phyloP scores from a whole-genome alignment of 139 green algal genomes.

The Chlorella sp. region DNA sequence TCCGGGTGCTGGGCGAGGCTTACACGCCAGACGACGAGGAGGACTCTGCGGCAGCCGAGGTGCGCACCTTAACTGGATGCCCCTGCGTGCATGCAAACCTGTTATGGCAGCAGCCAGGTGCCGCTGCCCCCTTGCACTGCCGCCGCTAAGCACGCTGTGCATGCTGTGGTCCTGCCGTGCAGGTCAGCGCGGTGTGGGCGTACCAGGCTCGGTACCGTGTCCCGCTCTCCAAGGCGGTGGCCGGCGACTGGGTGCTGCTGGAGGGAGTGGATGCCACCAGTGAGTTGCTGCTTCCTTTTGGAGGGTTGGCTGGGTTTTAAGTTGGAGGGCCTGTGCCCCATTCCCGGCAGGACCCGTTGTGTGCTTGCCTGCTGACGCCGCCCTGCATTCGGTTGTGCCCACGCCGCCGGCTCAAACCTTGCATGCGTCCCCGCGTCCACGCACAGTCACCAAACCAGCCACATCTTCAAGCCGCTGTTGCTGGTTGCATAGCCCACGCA shows the following conservation, averaged over 20 bases:
- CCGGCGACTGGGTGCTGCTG: constrained; percentile 79
- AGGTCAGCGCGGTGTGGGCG: constrained; percentile 70
- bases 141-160: too few relatives aligned
- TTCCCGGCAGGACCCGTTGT: too few relatives aligned
- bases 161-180: background rate
- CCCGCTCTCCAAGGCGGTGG: constrained; percentile 73
- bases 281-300: background rate
- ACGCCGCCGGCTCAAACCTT: too few relatives aligned
- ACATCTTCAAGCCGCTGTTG: background rate
- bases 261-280: constrained; percentile 86
- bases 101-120: background rate
- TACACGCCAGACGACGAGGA: constrained; percentile 99
- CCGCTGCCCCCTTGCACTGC: background rate
- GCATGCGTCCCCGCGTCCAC: too few relatives aligned
- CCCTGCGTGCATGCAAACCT: background rate
- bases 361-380: too few relatives aligned
- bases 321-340: too few relatives aligned
- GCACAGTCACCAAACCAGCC: background rate
- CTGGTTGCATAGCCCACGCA: too few relatives aligned
- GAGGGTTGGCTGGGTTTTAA: too few relatives aligned
- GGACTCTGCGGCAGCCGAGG: constrained; percentile 79
- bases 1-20: constrained; percentile 78
- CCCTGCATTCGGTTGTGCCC: too few relatives aligned
- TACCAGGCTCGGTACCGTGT: constrained; percentile 90
- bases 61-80: background rate